A percentile compares a stretch with the other conserved stretches of the same genome.
phyloP scores from a whole-genome alignment of 176 grass and related monocot genomes.

The Echinochloa phyllopogon region DNA sequence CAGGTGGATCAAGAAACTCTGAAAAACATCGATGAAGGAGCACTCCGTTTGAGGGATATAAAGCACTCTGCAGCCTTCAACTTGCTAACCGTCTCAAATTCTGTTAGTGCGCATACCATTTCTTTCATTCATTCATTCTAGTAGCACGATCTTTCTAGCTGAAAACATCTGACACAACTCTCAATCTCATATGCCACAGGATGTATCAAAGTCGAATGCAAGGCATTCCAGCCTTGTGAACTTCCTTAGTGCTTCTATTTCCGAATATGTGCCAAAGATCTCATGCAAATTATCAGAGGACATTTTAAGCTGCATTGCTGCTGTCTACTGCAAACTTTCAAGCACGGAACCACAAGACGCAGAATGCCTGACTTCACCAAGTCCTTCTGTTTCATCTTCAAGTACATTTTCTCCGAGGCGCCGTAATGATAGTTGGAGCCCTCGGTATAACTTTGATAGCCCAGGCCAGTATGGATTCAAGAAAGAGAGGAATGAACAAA shows the following conservation, averaged over 20 bases:
- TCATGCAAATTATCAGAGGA: slow-evolving; percentile 91
- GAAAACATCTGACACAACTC: slow-evolving; percentile 24
- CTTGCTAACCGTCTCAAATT: slow-evolving; percentile 48
- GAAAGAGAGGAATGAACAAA: slow-evolving; percentile 55
- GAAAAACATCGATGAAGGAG: slow-evolving; percentile 43
- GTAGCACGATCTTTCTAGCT: slow-evolving; percentile 7
- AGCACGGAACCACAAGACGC: slow-evolving; percentile 43
- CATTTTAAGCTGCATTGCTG: slow-evolving; percentile 78
- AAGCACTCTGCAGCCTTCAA: slow-evolving; percentile 50
- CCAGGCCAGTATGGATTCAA: slow-evolving; percentile 44
- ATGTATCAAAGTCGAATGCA: slow-evolving; percentile 50
- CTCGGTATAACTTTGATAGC: slow-evolving; percentile 57
- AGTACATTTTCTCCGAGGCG: slow-evolving; percentile 70
- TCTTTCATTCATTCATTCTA: slow-evolving; percentile 24
- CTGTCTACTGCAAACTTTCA: slow-evolving; percentile 82
- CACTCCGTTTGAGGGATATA: slow-evolving; percentile 57
- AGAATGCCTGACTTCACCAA: slow-evolving; percentile 49
- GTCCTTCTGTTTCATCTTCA: slow-evolving; percentile 70
- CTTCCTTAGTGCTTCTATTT: slow-evolving; percentile 69
- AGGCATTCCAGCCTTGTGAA: slow-evolving; percentile 77
- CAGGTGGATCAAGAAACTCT: slow-evolving; percentile 54
- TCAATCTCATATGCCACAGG: slow-evolving; percentile 45
- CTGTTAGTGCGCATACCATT: slow-evolving; percentile 37
- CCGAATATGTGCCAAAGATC: slow-evolving; percentile 70
- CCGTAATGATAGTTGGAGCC: slow-evolving; percentile 67